These are phyloP conservation scores for Chytriomyces sp. DNA, from an alignment of 192 early-diverging fungal genomes.

Conservation along the genomic window DNA sequence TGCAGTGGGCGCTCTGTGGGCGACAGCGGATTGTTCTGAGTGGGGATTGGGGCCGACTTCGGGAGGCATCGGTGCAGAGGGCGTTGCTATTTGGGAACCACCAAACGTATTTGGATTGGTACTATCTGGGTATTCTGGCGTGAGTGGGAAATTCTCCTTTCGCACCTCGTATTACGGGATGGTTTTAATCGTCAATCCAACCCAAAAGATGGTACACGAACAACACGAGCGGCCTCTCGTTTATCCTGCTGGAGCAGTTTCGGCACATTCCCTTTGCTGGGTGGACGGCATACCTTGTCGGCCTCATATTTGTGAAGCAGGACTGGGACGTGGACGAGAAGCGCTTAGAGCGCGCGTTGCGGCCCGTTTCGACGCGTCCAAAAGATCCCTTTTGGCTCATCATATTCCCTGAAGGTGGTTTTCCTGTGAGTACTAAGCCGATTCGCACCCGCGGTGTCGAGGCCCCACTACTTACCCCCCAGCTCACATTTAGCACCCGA, in stretches of 20 bases:
- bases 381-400: constrained; percentile 12
- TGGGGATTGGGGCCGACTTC: background rate
- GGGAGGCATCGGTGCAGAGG: background rate
- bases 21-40: background rate
- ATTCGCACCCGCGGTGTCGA: no score
- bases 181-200: background rate
- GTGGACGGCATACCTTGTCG: background rate
- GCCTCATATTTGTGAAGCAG: constrained; percentile 17
- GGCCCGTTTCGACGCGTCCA: background rate
- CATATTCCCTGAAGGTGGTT: constrained; percentile 18
- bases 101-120: constrained; percentile 23
- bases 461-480: no score
- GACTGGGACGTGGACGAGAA: constrained; percentile 7
- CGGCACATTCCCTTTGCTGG: constrained; percentile 13
- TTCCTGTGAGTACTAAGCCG: no score
- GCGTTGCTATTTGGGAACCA: constrained; percentile 8
- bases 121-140: constrained; percentile 8
- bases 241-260: constrained; percentile 12
- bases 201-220: background rate
- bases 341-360: background rate
- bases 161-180: background rate
- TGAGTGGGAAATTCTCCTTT: background rate
- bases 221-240: background rate
- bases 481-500: no score
- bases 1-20: background rate